Evolutionary conservation across 805 yeast genomes (phyloP).

Genomic region (Wickerhamomyces rabaulensis): DNA sequence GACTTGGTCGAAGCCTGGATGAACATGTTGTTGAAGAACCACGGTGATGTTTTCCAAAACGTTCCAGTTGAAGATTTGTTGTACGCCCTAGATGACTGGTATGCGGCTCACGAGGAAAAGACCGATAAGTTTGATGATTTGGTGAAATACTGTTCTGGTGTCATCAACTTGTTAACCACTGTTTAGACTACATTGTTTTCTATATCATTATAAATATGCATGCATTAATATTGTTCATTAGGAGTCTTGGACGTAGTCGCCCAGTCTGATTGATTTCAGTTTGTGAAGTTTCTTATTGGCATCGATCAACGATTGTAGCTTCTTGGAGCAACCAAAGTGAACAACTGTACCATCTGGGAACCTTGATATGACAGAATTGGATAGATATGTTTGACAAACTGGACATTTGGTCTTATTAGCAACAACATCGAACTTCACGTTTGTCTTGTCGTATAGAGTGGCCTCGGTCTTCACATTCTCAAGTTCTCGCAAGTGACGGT

Average conservation of each 20-base stretch:
- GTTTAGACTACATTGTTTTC: conserved; percentile 5
- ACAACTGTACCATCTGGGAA: conserved; percentile 5
- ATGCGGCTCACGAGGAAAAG: conserved; percentile 32
- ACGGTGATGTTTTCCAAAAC: conserved; percentile 69
- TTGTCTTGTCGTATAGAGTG: not conserved
- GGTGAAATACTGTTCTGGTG: conserved; percentile 78
- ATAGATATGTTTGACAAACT: conserved; percentile 53
- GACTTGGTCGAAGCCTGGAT: conserved; percentile 83
- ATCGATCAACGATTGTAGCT: not conserved
- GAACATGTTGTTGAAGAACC: conserved; percentile 66
- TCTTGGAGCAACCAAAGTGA: conserved; percentile 20
- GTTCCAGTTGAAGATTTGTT: conserved; percentile 36
- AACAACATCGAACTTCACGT: not conserved
- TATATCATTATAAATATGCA: not conserved
- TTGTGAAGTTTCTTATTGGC: not conserved
- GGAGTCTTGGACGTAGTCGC: conserved; percentile 4
- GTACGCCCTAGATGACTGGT: conserved; percentile 47
- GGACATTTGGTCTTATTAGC: conserved; percentile 34
- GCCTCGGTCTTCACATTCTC: conserved; percentile 7
- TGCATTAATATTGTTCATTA: not conserved
- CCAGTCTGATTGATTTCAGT: conserved; percentile 12
- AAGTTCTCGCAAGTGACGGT: conserved; percentile 7
- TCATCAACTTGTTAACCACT: conserved; percentile 50
- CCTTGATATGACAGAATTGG: conserved; percentile 36
- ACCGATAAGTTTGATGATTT: conserved; percentile 56